These are phyloP conservation scores for Pythium vanterpoolii DNA, from an alignment of 352 stramenopile species.

Conservation along the genomic window DNA sequence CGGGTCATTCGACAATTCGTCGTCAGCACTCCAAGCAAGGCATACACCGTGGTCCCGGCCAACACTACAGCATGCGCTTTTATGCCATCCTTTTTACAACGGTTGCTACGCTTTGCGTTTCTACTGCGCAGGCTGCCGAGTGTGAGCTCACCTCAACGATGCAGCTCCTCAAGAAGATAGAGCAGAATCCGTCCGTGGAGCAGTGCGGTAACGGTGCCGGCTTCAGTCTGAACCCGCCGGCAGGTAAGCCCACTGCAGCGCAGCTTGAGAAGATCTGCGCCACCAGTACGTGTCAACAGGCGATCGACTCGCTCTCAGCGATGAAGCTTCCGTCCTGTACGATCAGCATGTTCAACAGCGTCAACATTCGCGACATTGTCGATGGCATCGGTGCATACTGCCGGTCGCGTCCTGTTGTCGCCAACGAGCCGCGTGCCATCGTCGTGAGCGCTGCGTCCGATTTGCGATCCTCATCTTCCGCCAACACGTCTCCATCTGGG, in stretches of 20 bases:
- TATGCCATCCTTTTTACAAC: background rate
- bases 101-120: background rate
- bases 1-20: background rate
- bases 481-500: background rate
- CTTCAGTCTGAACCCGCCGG: conserved; percentile 13
- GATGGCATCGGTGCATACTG: conserved; percentile 8
- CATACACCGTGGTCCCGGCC: background rate
- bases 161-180: conserved; percentile 16
- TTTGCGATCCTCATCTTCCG: background rate
- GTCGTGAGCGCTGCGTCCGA: background rate
- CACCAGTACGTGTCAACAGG: background rate
- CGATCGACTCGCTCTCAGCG: background rate
- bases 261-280: conserved; percentile 20
- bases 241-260: background rate
- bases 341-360: conserved; percentile 26
- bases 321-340: conserved; percentile 25
- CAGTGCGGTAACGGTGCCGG: conserved; percentile 5
- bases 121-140: background rate
- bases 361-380: conserved; percentile 21
- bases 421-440: background rate
- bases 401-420: background rate
- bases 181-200: conserved; percentile 1
- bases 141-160: conserved; percentile 10
- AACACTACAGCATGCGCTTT: background rate
- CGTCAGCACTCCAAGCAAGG: too few relatives aligned